Base-by-base conservation (phyloP, 129 eudicot genomes). In the Chrysanthemum lavandulifolium region DNA sequence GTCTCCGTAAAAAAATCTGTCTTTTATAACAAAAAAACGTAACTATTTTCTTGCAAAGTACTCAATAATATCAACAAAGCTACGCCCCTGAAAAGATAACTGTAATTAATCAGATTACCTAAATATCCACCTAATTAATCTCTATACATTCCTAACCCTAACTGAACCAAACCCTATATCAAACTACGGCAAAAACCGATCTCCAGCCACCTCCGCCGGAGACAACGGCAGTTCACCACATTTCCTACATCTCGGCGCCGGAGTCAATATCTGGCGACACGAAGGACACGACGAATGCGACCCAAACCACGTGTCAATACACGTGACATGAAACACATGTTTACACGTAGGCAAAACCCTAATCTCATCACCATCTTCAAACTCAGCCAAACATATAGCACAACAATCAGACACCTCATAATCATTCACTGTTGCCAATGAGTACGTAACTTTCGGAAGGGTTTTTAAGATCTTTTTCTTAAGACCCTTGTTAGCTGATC, bases 231-330 rank as follows among this genome's bases (percentile, higher is more conserved):
- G 29, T 10, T 84, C 82, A 27, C 97, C 90, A 73, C 97, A 90
- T 71, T 87, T 90, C 57, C 78, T 72, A 67, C 94, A 90, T 53
- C 91, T 77, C 74, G 82, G 76, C n/a, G 77, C 78, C 19, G 85
- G 83, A 21, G 73, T 83, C 73, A 87, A 71, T 72, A 90, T 81
- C 82, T 84, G 88, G 12, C 96, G 90, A 64, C 96, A 90, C 6
- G 93, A 90, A 51, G 96, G 96, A 66, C 96, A 90, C 43, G 96
- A 84, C 0, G 96, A 90, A 60, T 87, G 96, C 59, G 93, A 90
- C 79, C 85, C 92, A 0, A 90, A 88, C 96, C 96, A 90, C 45
- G 85, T 87, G 71, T 90, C 96, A 15, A 90, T 87, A 79, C 96
- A 90, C 16, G 50, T 63, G 19, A 85, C 86, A 57, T 90, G 96